Percentiles rank a stretch among this genome's conserved stretches.
These are phyloP conservation scores for Daldinia childiae DNA, from an alignment of 495 filamentous ascomycete species.

Conservation along the genomic window DNA sequence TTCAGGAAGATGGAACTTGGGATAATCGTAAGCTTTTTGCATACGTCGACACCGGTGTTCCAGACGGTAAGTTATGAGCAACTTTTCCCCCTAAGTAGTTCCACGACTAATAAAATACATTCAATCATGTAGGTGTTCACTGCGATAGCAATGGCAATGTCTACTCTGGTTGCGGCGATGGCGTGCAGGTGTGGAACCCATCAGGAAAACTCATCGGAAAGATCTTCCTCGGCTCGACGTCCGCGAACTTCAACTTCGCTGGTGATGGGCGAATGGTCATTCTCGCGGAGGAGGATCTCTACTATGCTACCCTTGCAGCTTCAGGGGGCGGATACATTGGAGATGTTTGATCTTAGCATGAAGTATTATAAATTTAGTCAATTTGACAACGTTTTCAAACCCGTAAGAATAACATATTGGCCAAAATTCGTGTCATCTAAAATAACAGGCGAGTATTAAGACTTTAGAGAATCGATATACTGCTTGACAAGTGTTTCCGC, in stretches of 20 bases:
- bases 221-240: constrained; percentile 56
- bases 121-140: constrained; percentile 56
- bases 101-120: background rate
- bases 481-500: constrained; percentile 66
- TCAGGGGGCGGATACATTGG: constrained; percentile 48
- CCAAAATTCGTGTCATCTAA: background rate
- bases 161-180: constrained; percentile 68
- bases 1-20: constrained; percentile 53
- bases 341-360: background rate
- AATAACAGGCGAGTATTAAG: constrained; percentile 15
- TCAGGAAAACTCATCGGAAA: constrained; percentile 68
- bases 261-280: constrained; percentile 63
- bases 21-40: constrained; percentile 65
- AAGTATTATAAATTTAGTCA: background rate
- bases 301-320: constrained; percentile 58
- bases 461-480: constrained; percentile 53
- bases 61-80: constrained; percentile 56
- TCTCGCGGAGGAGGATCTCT: constrained; percentile 59
- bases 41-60: constrained; percentile 61
- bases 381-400: background rate
- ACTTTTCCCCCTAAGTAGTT: background rate
- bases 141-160: constrained; percentile 68
- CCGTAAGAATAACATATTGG: background rate
- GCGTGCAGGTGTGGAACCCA: constrained; percentile 68
- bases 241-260: constrained; percentile 68